Evolutionary conservation across 164 flowering plant genomes (phyloP).

Genomic region (Sedum album): DNA sequence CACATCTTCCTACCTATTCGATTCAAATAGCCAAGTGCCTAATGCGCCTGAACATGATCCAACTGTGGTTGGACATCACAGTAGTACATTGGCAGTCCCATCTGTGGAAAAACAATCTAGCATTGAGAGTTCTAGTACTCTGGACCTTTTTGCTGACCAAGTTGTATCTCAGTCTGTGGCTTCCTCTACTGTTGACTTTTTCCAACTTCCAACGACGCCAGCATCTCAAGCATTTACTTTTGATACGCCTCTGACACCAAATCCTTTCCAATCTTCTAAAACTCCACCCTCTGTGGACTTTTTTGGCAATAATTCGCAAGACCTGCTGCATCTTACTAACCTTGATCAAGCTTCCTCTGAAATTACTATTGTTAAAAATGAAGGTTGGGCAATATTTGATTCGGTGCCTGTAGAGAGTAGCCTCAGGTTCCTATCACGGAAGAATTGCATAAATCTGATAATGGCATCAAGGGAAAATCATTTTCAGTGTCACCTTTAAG

Average conservation of each 20-base stretch:
- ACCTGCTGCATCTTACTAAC: slow-evolving; percentile 21
- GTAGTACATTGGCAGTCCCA: slow-evolving; percentile 18
- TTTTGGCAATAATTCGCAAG: slow-evolving; percentile 31
- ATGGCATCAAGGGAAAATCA: slow-evolving; percentile 20
- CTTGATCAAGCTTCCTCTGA: slow-evolving; percentile 23
- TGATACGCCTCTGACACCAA: too few species aligned
- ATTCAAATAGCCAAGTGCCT: slow-evolving; percentile 31
- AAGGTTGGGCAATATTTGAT: slow-evolving; percentile 97
- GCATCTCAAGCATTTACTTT: slow-evolving; percentile 22
- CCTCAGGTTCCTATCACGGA: slow-evolving; percentile 15
- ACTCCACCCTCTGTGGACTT: slow-evolving; percentile 24
- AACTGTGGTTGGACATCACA: slow-evolving; percentile 19
- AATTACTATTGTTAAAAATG: slow-evolving; percentile 33
- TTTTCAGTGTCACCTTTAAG: slow-evolving; percentile 13
- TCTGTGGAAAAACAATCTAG: slow-evolving; percentile 24
- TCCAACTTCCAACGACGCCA: slow-evolving; percentile 25
- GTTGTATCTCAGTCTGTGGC: slow-evolving; percentile 21
- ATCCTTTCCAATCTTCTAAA: slow-evolving; percentile 18
- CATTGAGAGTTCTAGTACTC: slow-evolving; percentile 22
- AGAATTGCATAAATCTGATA: slow-evolving; percentile 19
- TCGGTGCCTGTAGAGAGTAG: slow-evolving; percentile 14
- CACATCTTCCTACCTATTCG: slow-evolving; percentile 34
- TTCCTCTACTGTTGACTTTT: slow-evolving; percentile 29
- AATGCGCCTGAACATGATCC: slow-evolving; percentile 38
- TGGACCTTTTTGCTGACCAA: slow-evolving; percentile 33